Evolutionary conservation across 2,329 filamentous ascomycete species (phyloP).

Genomic region (Sclerotinia subarctica): DNA sequence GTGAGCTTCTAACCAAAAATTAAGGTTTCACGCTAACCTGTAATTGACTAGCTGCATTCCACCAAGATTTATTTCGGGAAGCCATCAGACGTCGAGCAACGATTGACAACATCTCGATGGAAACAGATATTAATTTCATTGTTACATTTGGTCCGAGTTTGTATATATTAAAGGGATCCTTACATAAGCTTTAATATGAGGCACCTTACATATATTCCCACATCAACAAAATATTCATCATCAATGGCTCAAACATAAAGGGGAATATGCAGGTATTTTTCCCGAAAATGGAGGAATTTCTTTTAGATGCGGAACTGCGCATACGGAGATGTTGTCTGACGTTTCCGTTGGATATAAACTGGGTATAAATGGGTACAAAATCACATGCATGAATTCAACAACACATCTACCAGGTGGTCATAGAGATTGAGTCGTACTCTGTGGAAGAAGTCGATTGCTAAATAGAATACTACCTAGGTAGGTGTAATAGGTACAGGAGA

Average conservation of each 20-base stretch:
- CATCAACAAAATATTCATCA: background rate
- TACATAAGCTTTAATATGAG: background rate
- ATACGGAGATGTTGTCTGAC: constrained; percentile 3
- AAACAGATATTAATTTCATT: background rate
- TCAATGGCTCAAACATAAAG: background rate
- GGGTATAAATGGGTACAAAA: background rate
- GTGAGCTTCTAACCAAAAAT: constrained; percentile 11
- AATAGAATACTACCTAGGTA: too few species aligned
- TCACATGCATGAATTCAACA: background rate
- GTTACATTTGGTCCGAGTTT: background rate
- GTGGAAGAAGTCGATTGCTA: too few species aligned
- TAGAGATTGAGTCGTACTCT: background rate
- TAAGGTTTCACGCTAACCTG: constrained; percentile 20
- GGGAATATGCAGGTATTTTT: background rate
- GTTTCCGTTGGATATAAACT: constrained; percentile 7
- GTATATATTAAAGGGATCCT: background rate
- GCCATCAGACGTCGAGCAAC: constrained; percentile 16
- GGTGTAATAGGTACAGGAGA: too few species aligned
- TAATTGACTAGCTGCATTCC: constrained; percentile 16
- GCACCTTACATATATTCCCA: background rate
- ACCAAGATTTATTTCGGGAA: constrained; percentile 18
- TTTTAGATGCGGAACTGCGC: background rate
- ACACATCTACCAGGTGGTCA: background rate
- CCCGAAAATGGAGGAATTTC: background rate
- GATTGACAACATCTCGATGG: constrained; percentile 3